A percentile compares a stretch with the other conserved stretches of the same genome.
These are phyloP conservation scores for Lecanosticta acicola DNA, from an alignment of 2,329 filamentous ascomycete genomes.

Conservation along the genomic window DNA sequence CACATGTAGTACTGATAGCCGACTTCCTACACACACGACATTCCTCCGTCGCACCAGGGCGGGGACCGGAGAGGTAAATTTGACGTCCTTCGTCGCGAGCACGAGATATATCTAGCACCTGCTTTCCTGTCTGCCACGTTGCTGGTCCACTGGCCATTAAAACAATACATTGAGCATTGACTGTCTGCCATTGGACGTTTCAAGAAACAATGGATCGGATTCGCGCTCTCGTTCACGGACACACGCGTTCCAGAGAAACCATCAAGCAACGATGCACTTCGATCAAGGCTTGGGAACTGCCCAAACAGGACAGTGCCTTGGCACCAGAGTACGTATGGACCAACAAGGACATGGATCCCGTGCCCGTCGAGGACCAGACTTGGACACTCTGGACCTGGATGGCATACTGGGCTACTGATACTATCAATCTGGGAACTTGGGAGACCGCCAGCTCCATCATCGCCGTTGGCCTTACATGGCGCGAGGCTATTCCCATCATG, in stretches of 20 bases:
- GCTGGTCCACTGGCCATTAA: not conserved
- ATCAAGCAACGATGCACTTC: conserved; percentile 39
- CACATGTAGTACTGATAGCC: conserved; percentile 6
- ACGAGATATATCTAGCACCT: not conserved
- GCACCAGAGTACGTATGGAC: conserved; percentile 32
- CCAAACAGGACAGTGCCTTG: conserved; percentile 44
- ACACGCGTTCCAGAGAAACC: conserved; percentile 33
- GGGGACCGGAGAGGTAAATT: too few species aligned
- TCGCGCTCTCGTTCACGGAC: conserved; percentile 23
- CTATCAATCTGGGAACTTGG: conserved; percentile 33
- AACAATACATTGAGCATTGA: too few species aligned
- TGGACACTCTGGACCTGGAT: conserved; percentile 38
- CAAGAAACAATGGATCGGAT: conserved; percentile 10
- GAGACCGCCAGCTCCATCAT: conserved; percentile 44
- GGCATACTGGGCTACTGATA: conserved; percentile 39
- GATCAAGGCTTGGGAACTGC: conserved; percentile 43
- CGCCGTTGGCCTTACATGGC: conserved; percentile 51
- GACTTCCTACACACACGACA: not conserved
- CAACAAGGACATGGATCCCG: conserved; percentile 5
- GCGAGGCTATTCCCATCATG: conserved; percentile 50
- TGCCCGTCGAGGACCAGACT: conserved; percentile 24
- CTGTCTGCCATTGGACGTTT: too few species aligned
- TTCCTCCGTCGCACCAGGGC: too few species aligned
- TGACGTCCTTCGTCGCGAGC: not conserved
- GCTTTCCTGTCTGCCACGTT: not conserved